phyloP scores from a whole-genome alignment of 2,329 filamentous ascomycete species.

The Alternaria sp. region DNA sequence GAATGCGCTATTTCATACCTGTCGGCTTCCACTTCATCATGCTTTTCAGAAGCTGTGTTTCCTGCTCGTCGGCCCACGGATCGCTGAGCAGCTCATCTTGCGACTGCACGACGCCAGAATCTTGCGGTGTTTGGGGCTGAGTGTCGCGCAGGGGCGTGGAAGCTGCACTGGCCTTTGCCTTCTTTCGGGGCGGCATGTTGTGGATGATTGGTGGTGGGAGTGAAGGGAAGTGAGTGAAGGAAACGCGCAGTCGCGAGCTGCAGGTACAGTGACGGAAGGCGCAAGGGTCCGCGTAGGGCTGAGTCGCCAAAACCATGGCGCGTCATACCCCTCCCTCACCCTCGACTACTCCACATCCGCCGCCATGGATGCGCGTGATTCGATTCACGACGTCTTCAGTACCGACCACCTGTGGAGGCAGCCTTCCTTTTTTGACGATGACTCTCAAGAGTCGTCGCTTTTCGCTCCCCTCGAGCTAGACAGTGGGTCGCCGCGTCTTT shows the following conservation, averaged over 20 bases:
- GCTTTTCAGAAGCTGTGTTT: conserved; percentile 89
- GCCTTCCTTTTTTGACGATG: conserved; percentile 54
- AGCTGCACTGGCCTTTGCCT: conserved; percentile 63
- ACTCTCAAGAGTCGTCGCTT: conserved; percentile 33
- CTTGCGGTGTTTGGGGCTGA: conserved; percentile 50
- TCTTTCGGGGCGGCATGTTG: conserved; percentile 74
- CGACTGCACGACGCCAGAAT: conserved; percentile 51
- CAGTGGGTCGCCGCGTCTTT: conserved; percentile 41
- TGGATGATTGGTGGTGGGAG: neutral
- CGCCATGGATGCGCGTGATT: conserved; percentile 49
- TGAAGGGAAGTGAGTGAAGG: neutral
- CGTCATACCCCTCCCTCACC: conserved; percentile 41
- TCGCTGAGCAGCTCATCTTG: conserved; percentile 69
- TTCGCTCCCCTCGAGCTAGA: conserved; percentile 46
- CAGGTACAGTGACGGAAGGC: conserved; percentile 15
- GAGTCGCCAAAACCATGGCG: conserved; percentile 30
- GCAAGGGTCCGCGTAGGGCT: conserved; percentile 35
- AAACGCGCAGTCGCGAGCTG: conserved; percentile 10
- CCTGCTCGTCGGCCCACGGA: conserved; percentile 94
- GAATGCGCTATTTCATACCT: conserved; percentile 52
- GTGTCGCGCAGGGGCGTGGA: conserved; percentile 59
- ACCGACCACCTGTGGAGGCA: conserved; percentile 67
- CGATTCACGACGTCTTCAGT: conserved; percentile 64
- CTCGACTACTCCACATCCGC: conserved; percentile 4
- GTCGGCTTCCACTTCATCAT: conserved; percentile 97